Base-by-base conservation (phyloP, 768 basidiomycete genomes). In the Mycena alexandri region DNA sequence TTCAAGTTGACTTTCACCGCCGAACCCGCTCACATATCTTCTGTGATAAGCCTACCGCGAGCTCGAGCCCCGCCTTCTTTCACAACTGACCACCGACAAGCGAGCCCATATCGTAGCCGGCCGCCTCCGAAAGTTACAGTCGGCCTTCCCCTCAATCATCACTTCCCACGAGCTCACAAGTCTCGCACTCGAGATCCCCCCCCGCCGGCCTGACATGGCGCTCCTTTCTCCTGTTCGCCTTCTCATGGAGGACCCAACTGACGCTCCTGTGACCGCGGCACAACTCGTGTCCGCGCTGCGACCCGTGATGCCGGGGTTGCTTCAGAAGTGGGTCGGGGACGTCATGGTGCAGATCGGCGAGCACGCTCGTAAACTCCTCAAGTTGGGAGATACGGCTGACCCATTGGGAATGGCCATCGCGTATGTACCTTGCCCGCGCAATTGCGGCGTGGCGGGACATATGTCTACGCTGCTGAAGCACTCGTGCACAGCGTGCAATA, bases 211-310 rank as follows among this genome's bases (percentile, higher is more conserved):
- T 19, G 67, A 68, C 21, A n/a, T 63, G 36, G 48, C 41, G 9
- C 52, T 68, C n/a, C 53, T 58, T n/a, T 61, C 67, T 21, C 22
- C 50, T 13, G 51, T 68, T 24, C 61, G 62, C 7, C n/a, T 22
- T n/a, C 43, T 68, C 19, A 38, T 67, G 7, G 66, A 67, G 42
- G 14, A 47, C 24, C 29, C 29, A 1, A 53, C 54, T 22, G 54
- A 62, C 25, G 52, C 19, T 8, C 7, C 4, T 41, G 21, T 51
- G 22, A 33, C 38, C 25, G 1, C 19, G 11, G 19, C 46, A 14
- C 19, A 50, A 2, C 38, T 65, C 3, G 57, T 52, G 17, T 3
- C 50, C 12, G 47, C 36, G 5, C 36, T 59, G 12, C 62, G 47
- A 34, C 57, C 62, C 6, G 2, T 43, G 1, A 52, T 64, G 57